Evolutionary conservation across 2,329 filamentous ascomycete species (phyloP).

Genomic region (Albifimbria verrucaria): DNA sequence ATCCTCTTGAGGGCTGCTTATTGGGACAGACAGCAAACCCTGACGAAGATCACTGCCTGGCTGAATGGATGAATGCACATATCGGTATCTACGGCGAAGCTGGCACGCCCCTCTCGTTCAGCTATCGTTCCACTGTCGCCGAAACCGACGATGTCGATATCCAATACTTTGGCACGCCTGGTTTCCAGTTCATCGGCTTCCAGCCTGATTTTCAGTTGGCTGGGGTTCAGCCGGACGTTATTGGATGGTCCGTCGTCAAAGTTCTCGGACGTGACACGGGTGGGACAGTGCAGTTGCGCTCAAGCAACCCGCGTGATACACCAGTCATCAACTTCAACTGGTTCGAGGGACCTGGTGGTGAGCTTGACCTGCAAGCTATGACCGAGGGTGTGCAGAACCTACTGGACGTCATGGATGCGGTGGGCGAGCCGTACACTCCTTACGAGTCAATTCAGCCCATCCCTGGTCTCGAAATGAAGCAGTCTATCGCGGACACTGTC

Average conservation of each 20-base stretch:
- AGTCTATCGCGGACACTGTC: conserved; percentile 44
- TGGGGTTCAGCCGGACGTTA: neutral
- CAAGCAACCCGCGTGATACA: conserved; percentile 56
- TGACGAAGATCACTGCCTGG: conserved; percentile 29
- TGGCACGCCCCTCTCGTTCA: conserved; percentile 17
- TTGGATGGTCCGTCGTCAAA: conserved; percentile 19
- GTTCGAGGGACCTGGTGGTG: conserved; percentile 32
- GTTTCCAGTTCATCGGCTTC: conserved; percentile 22
- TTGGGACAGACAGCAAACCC: conserved; percentile 20
- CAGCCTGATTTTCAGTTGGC: neutral
- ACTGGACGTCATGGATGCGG: neutral
- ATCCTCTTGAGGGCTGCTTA: conserved; percentile 24
- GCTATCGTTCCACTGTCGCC: conserved; percentile 23
- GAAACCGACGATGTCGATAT: conserved; percentile 23
- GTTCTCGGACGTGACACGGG: conserved; percentile 54
- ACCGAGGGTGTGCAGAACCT: neutral
- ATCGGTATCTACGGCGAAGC: conserved; percentile 19
- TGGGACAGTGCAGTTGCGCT: conserved; percentile 58
- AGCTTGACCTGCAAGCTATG: neutral
- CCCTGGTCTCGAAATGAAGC: conserved; percentile 28
- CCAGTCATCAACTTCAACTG: conserved; percentile 61
- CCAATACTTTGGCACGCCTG: conserved; percentile 25
- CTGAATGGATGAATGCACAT: conserved; percentile 21
- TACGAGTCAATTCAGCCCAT: conserved; percentile 6
- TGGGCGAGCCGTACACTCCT: neutral